These are phyloP conservation scores for Echinochloa phyllopogon DNA, from an alignment of 176 grass and related monocot species.

Conservation along the genomic window DNA sequence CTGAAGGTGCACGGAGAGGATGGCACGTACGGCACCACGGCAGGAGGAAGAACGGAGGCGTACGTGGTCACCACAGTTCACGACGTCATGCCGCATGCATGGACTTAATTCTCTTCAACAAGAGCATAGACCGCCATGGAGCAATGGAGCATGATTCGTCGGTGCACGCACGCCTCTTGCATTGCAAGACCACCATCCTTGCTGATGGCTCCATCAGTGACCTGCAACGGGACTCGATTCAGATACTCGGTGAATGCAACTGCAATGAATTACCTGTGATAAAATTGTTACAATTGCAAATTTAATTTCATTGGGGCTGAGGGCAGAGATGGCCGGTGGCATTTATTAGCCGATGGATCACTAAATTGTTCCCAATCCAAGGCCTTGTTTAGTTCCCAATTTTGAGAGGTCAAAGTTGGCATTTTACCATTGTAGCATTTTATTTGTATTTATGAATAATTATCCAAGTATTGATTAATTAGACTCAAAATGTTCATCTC, in stretches of 20 bases:
- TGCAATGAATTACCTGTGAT: too few species aligned
- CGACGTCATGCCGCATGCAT: conserved; percentile 32
- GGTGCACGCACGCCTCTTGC: conserved; percentile 39
- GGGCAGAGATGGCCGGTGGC: conserved; percentile 36
- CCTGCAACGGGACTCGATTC: neutral
- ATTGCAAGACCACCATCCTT: conserved; percentile 46
- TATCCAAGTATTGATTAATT: too few species aligned
- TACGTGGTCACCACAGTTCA: conserved; percentile 38
- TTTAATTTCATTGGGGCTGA: conserved; percentile 41
- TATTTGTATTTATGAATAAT: too few species aligned
- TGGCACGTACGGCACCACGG: too few species aligned
- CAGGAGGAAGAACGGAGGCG: conserved; percentile 12
- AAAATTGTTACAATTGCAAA: neutral
- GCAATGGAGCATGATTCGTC: conserved; percentile 21
- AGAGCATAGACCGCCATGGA: conserved; percentile 44
- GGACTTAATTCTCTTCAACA: neutral
- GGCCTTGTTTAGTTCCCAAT: too few species aligned
- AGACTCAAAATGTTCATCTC: too few species aligned
- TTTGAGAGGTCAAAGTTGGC: too few species aligned
- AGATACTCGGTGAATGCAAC: neutral
- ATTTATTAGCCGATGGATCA: neutral
- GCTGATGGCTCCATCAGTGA: neutral
- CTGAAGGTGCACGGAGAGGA: conserved; percentile 27
- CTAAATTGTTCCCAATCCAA: neutral
- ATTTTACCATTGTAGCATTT: too few species aligned